Conservation (phyloP, 768 basidiomycete species). For the Tulasnella sp. region DNA sequence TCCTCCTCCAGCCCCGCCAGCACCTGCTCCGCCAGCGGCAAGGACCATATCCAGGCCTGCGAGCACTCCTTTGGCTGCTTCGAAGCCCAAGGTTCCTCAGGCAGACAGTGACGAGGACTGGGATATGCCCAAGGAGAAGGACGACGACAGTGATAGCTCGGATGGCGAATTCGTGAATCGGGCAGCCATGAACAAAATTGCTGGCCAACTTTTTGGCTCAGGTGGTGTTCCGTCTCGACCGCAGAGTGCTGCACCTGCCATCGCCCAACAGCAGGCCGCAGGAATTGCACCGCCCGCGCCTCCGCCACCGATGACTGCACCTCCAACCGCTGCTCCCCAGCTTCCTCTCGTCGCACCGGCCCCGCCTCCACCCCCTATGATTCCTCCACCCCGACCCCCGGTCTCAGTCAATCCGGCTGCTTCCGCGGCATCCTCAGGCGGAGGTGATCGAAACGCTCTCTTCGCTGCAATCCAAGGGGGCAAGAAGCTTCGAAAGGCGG, state of each 20-base stretch:
- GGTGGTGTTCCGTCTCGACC: constrained; percentile 32
- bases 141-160: constrained; percentile 49
- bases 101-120: constrained; percentile 59
- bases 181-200: constrained; percentile 55
- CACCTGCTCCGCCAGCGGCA: constrained; percentile 20
- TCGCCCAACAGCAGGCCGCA: constrained; percentile 18
- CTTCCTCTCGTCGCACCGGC: constrained; percentile 18
- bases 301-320: constrained; percentile 23
- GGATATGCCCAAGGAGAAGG: constrained; percentile 70
- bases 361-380: constrained; percentile 22
- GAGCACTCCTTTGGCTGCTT: constrained; percentile 33
- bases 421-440: constrained; percentile 25
- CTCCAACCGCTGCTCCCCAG: constrained; percentile 24
- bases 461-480: constrained; percentile 72
- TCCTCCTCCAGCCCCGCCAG: constrained; percentile 20
- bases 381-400: constrained; percentile 22
- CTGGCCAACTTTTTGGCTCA: constrained; percentile 56
- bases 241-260: constrained; percentile 40
- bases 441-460: constrained; percentile 43
- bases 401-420: constrained; percentile 23
- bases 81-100: constrained; percentile 25
- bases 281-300: constrained; percentile 18
- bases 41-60: constrained; percentile 17
- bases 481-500: constrained; percentile 53
- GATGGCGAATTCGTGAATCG: constrained; percentile 70